Evolutionary conservation across 1,139 yeast genomes (phyloP), one percentile per base, ranked within the genome.

Genomic region (Geotrichum carabidarum): DNA sequence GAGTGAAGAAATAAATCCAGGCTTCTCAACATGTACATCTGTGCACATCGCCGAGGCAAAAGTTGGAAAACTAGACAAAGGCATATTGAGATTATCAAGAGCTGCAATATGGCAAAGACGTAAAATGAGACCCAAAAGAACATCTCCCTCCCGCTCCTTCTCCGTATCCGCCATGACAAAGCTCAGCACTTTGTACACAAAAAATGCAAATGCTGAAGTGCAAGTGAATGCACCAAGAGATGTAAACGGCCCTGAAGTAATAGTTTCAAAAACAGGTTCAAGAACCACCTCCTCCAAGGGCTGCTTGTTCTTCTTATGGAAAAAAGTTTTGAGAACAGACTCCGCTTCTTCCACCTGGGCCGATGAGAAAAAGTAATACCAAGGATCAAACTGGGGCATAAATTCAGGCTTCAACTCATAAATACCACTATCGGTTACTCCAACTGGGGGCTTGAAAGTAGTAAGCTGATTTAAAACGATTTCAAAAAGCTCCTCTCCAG

Each of bases 271-370:
- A 8, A 66, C 67, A 1, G 76, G 74, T 52, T 71, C 67, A 36
- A 68, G 62, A 4, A 71, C 73, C 31, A 67, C 59, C 7, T 62
- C 58, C 8, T 66, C 67, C 12, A 60, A 41, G 0, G 66, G 60
- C n/a, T 51, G 43, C 12, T 65, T 65, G 1, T 58, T 69, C 57
- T 43, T 40, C 49, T 63, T 63, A 60, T 73, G 64, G 12, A 68
- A 61, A 35, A 74, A 66, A 40, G 78, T 78, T 60, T 80, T 82
- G 48, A 83, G 71, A 22, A 80, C 71, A 50, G 79, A 68, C 68
- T 80, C 75, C 56, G 86, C 79, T 68, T 86, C 96, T 56, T 90
- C 97, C 56, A 91, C 79, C 53, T 82, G 82, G 60, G 90, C 89
- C 0, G 94, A 73, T 0, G 86, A 74, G 62, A 85, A 86, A 63